Base-by-base conservation (phyloP, 768 basidiomycete genomes). In the Leccinum fibrillosum region DNA sequence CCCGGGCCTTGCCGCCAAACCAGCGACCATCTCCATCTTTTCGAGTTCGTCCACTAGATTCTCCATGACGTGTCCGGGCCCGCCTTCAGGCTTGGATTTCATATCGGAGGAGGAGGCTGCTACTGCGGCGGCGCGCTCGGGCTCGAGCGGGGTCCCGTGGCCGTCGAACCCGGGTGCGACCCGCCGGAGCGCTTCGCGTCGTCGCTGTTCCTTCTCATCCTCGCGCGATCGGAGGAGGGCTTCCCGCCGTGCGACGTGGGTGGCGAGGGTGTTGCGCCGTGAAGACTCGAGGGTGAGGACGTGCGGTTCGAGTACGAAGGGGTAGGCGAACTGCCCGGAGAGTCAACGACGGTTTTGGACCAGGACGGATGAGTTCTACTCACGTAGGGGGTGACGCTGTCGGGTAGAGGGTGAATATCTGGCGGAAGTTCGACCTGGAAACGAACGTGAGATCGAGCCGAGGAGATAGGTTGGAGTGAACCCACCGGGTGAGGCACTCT, bases 351-450 rank as follows among this genome's bases (percentile, higher is more conserved):
- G 10, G 49, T 61, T 28, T 48, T 49, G 15, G 11, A 19, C 12
- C 17, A 30, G 11, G 26, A 12, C n/a, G 0, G 32, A 11, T 8
- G 50, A 2, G 26, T 13, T 2, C 12, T 17, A 34, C 85, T 65
- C 63, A 95, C 96, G 70, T 98, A 98, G 61, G 91, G 83, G 2
- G 85, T 86, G 4, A 98, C 87, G 35, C 89, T 90, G 25, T 94
- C 91, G 4, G 96, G 96, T 1, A 98, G 79, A 0, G 96, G 96
- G 64, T 98, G 95, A 23, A 98, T 93, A 67, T 98, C 94, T 49
- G 83, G 88, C 4, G 96, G 93, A 4, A 94, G 78, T 62, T 88
- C 81, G 26, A 97, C 84, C 95, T 98, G 57, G n/a, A 30, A 42
- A 35, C 32, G 23, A 17, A 42, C 0, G 25, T 62, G 39, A 59